phyloP scores from a whole-genome alignment of 257 asterid species.

The Nicotiana sylvestris region DNA sequence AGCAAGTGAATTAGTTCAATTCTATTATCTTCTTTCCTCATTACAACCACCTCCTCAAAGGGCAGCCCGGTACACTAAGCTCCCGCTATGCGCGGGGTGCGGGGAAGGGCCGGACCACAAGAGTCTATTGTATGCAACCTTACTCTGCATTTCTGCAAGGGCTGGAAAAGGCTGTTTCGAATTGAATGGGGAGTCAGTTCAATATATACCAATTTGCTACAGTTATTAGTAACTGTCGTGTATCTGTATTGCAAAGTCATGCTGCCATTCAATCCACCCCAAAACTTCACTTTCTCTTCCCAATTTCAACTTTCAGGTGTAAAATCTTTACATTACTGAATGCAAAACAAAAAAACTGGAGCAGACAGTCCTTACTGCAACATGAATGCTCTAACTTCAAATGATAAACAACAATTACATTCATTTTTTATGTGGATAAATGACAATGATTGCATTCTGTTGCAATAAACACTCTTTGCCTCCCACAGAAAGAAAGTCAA shows the following conservation, averaged over 20 bases:
- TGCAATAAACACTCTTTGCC: background rate
- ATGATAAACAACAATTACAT: background rate
- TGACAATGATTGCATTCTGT: background rate
- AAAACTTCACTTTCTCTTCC: background rate
- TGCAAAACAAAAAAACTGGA: background rate
- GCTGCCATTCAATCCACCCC: background rate
- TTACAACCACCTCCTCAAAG: background rate
- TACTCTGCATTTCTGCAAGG: no score
- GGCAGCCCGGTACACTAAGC: no score
- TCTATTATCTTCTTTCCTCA: conserved; percentile 6
- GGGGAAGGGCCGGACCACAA: no score
- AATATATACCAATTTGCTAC: background rate
- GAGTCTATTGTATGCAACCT: no score
- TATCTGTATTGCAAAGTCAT: background rate
- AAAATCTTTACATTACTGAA: background rate
- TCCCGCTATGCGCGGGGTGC: no score
- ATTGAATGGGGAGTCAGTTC: background rate
- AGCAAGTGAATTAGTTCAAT: background rate
- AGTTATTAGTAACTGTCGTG: background rate
- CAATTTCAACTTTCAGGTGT: background rate
- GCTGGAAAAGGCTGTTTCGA: no score
- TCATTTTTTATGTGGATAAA: background rate
- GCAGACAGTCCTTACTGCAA: background rate
- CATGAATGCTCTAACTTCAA: background rate
- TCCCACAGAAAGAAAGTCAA: background rate